These are phyloP conservation scores for Bassia scoparia DNA, from an alignment of 148 eudicot genomes.

Conservation along the genomic window DNA sequence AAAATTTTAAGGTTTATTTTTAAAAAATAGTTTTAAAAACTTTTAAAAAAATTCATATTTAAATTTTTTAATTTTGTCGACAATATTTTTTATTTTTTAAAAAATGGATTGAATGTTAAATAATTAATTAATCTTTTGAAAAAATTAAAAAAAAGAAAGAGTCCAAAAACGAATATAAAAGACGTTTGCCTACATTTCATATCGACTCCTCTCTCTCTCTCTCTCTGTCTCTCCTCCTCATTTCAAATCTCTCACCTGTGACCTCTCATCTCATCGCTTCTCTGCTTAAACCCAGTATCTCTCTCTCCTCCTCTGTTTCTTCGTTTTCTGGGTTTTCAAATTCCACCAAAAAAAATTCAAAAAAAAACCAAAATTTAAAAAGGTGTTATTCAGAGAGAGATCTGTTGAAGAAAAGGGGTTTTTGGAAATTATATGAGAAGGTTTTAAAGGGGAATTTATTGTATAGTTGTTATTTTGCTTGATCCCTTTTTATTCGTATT, in stretches of 20 bases:
- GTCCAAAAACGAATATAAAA: not conserved
- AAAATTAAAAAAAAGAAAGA: no score
- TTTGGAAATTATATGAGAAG: constrained; percentile 21
- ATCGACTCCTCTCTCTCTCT: no score
- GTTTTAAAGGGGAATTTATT: constrained; percentile 19
- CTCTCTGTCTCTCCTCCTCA: not conserved
- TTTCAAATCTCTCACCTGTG: constrained; percentile 15
- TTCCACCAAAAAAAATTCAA: not conserved
- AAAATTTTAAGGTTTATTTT: no score
- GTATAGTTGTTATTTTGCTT: constrained; percentile 8
- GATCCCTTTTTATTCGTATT: constrained; percentile 26
- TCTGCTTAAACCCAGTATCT: constrained; percentile 6
- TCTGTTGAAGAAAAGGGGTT: constrained; percentile 5
- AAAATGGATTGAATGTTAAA: no score
- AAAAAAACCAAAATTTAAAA: not conserved
- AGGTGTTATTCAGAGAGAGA: not conserved
- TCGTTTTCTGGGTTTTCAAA: not conserved
- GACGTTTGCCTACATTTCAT: not conserved
- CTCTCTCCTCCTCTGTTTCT: not conserved
- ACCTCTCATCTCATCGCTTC: constrained; percentile 6
- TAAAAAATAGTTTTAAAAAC: no score
- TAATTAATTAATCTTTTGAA: no score
- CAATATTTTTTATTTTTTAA: no score
- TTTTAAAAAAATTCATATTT: no score
- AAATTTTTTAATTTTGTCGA: no score